phyloP scores from a whole-genome alignment of 257 asterid species.

The Gentiana macrophylla region DNA sequence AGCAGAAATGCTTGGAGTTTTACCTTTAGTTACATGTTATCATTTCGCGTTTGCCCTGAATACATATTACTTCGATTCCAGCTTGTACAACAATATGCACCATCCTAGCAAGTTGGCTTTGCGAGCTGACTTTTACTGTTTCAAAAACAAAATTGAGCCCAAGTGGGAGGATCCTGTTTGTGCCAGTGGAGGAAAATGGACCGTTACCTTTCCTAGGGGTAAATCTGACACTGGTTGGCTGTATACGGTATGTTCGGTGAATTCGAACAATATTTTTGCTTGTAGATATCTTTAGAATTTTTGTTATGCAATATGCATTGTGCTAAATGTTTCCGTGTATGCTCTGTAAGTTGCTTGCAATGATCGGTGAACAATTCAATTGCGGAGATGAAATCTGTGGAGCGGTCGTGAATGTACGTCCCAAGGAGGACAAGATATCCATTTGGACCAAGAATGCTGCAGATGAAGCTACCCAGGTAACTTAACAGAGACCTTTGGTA shows the following conservation, averaged over 20 bases:
- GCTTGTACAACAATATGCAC: slow-evolving; percentile 70
- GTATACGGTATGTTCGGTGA: slow-evolving; percentile 46
- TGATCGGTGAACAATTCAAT: slow-evolving; percentile 96
- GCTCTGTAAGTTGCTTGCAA: slow-evolving; percentile 59
- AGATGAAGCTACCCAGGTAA: slow-evolving; percentile 92
- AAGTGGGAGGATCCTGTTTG: slow-evolving; percentile 97
- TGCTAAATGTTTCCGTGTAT: slow-evolving; percentile 5
- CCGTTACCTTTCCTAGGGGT: slow-evolving; percentile 35
- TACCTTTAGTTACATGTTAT: neutral
- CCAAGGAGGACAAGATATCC: slow-evolving; percentile 63
- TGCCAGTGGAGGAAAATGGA: slow-evolving; percentile 96
- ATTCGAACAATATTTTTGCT: neutral
- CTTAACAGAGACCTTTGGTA: neutral
- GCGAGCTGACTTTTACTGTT: slow-evolving; percentile 78
- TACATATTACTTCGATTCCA: slow-evolving; percentile 18
- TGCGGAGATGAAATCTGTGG: slow-evolving; percentile 97
- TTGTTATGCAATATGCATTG: neutral
- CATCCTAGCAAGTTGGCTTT: slow-evolving; percentile 71
- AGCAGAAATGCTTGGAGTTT: neutral
- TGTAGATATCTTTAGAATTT: slow-evolving; percentile 5
- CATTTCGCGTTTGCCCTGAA: neutral
- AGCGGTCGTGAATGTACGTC: slow-evolving; percentile 78
- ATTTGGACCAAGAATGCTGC: slow-evolving; percentile 93
- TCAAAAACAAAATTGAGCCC: slow-evolving; percentile 78
- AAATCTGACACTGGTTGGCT: slow-evolving; percentile 86